These are phyloP conservation scores for Sporisorium scitamineum DNA, from an alignment of 1,284 basidiomycete genomes.

Conservation along the genomic window DNA sequence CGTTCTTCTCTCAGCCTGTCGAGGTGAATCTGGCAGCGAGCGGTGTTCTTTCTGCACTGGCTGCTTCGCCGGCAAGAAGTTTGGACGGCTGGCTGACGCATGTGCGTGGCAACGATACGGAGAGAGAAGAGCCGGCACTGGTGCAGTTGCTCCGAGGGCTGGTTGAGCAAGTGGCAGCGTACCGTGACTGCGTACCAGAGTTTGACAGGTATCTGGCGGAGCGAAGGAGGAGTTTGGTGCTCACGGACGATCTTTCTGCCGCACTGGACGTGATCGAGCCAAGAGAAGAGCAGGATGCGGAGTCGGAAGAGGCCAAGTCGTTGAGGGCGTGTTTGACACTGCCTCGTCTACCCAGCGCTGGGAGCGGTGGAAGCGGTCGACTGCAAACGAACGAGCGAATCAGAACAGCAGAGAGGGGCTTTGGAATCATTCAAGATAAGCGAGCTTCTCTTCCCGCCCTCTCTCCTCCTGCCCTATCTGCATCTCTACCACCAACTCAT, in stretches of 20 bases:
- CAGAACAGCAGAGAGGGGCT: conserved; percentile 21
- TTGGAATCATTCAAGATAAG: conserved; percentile 35
- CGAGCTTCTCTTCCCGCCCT: conserved; percentile 16
- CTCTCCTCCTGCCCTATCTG: not conserved
- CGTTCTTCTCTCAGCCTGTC: conserved; percentile 86
- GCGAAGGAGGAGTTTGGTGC: conserved; percentile 86
- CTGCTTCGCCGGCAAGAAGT: conserved; percentile 84
- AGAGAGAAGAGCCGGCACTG: conserved; percentile 69
- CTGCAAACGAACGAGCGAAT: conserved; percentile 14
- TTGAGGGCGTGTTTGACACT: conserved; percentile 23
- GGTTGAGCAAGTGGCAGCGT: conserved; percentile 75
- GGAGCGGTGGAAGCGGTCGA: not conserved
- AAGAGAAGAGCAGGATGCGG: not conserved
- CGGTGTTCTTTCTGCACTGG: conserved; percentile 81
- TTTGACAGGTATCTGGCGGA: conserved; percentile 89
- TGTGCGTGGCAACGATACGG: conserved; percentile 75
- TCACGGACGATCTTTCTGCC: conserved; percentile 91
- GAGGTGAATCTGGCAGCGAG: conserved; percentile 90
- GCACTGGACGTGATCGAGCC: conserved; percentile 74
- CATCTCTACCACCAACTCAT: not conserved
- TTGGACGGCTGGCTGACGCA: conserved; percentile 83
- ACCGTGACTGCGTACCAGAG: conserved; percentile 78
- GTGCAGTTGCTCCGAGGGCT: conserved; percentile 48
- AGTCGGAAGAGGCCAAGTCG: not conserved
- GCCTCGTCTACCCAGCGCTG: conserved; percentile 10